phyloP scores from a whole-genome alignment of 2,329 filamentous ascomycete species.

The Botrytis deweyae region DNA sequence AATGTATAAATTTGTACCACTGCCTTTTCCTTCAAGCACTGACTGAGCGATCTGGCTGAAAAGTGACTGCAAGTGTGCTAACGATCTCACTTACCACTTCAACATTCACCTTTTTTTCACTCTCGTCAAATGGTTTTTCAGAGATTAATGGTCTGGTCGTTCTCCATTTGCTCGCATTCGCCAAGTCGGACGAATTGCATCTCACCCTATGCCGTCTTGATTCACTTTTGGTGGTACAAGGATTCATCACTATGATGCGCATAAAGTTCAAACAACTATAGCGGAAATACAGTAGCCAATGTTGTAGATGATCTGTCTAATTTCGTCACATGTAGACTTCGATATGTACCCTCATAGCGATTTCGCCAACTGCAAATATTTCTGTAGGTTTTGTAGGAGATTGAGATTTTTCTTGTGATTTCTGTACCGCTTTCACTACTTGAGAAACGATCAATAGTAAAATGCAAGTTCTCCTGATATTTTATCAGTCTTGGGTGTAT shows the following conservation, averaged over 20 bases:
- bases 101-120: not conserved
- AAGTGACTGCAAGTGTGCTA: not conserved
- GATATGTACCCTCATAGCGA: not conserved
- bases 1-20: not conserved
- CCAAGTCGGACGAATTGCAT: rapidly evolving
- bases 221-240: not conserved
- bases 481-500: not conserved
- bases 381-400: too few relatives aligned
- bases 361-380: not conserved
- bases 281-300: too few relatives aligned
- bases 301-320: too few relatives aligned
- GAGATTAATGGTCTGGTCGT: rapidly evolving
- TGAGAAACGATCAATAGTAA: not conserved
- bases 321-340: not conserved
- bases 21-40: rapidly evolving
- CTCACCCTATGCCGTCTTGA: not conserved
- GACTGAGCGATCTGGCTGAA: not conserved
- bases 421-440: not conserved
- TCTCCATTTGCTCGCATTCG: not conserved
- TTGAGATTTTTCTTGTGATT: not conserved
- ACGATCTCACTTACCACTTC: not conserved
- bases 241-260: not conserved
- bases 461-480: not conserved
- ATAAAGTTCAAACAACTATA: not conserved
- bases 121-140: not conserved